Evolutionary conservation across 1,139 yeast genomes (phyloP).

Genomic region (Yamadazyma oceani): DNA sequence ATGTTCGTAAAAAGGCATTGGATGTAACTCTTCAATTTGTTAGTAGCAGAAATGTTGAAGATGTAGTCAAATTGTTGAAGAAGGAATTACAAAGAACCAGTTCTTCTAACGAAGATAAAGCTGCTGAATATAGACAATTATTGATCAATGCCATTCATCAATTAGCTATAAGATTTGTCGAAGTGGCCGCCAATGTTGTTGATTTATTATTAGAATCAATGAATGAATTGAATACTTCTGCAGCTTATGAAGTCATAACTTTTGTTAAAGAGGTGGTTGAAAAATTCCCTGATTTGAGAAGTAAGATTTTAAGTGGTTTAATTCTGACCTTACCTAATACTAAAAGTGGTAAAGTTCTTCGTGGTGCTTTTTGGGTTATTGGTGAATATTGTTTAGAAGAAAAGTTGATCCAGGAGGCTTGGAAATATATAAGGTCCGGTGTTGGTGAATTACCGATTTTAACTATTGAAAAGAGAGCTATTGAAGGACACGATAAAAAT

Average conservation of each 20-base stretch:
- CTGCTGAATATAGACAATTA: slow-evolving; percentile 83
- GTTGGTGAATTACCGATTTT: slow-evolving; percentile 92
- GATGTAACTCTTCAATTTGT: slow-evolving; percentile 79
- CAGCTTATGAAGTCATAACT: slow-evolving; percentile 87
- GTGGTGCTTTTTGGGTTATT: slow-evolving; percentile 93
- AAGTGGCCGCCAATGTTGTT: slow-evolving; percentile 89
- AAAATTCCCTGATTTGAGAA: slow-evolving; percentile 80
- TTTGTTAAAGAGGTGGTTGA: slow-evolving; percentile 95
- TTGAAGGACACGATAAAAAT: slow-evolving; percentile 30
- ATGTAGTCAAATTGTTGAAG: slow-evolving; percentile 85
- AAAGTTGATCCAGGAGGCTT: slow-evolving; percentile 72
- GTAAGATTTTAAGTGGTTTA: slow-evolving; percentile 63
- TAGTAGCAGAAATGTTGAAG: slow-evolving; percentile 88
- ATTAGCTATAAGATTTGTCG: slow-evolving; percentile 84
- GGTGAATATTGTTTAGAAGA: slow-evolving; percentile 88
- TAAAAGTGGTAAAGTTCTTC: slow-evolving; percentile 85
- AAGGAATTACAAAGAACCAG: slow-evolving; percentile 81
- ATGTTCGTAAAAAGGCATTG: slow-evolving; percentile 85
- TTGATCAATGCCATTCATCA: slow-evolving; percentile 86
- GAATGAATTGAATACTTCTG: slow-evolving; percentile 75
- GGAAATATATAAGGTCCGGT: slow-evolving; percentile 82
- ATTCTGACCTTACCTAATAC: slow-evolving; percentile 62
- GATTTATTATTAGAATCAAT: slow-evolving; percentile 85
- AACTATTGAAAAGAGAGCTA: slow-evolving; percentile 62
- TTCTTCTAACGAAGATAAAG: slow-evolving; percentile 70